Percentiles rank a stretch among this genome's conserved stretches.
Conservation (phyloP, 768 basidiomycete genomes). For the Naematelia aurantialba region DNA sequence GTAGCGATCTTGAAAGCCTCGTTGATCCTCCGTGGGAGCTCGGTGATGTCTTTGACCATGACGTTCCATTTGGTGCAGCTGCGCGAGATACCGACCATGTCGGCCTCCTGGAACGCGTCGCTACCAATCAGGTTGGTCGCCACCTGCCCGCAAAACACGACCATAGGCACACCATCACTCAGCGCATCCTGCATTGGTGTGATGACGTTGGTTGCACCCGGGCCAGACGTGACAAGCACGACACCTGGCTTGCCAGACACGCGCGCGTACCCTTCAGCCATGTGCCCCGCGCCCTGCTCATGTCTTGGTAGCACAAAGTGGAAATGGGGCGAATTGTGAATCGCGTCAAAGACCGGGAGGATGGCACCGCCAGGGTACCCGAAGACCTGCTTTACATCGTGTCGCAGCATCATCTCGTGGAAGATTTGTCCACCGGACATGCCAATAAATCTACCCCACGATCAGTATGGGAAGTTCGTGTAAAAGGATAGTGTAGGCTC, state of each 20-base stretch:
- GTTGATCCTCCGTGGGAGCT: slow-evolving; percentile 91
- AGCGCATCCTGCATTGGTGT: slow-evolving; percentile 98
- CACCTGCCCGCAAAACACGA: slow-evolving; percentile 97
- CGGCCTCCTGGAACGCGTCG: slow-evolving; percentile 98
- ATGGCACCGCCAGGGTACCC: slow-evolving; percentile 98
- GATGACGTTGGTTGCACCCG: slow-evolving; percentile 95
- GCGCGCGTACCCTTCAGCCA: slow-evolving; percentile 97
- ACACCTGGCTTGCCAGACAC: slow-evolving; percentile 97
- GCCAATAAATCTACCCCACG: slow-evolving; percentile 72
- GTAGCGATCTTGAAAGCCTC: slow-evolving; percentile 99
- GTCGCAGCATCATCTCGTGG: slow-evolving; percentile 99
- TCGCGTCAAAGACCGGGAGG: slow-evolving; percentile 99
- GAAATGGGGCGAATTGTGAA: slow-evolving; percentile 91
- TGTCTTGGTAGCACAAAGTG: slow-evolving; percentile 93
- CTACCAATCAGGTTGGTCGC: slow-evolving; percentile 98
- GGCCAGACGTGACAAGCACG: slow-evolving; percentile 95
- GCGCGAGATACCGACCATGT: slow-evolving; percentile 90
- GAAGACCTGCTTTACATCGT: slow-evolving; percentile 92
- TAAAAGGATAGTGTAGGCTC: slow-evolving; percentile 17
- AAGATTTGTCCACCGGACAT: slow-evolving; percentile 96
- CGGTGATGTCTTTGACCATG: slow-evolving; percentile 95
- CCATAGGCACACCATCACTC: slow-evolving; percentile 85
- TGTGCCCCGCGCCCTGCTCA: slow-evolving; percentile 97
- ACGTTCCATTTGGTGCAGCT: slow-evolving; percentile 99
- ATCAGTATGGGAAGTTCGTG: slow-evolving; percentile 5